Evolutionary conservation across 768 basidiomycete species (phyloP).

Genomic region (Lactifluus volemus): DNA sequence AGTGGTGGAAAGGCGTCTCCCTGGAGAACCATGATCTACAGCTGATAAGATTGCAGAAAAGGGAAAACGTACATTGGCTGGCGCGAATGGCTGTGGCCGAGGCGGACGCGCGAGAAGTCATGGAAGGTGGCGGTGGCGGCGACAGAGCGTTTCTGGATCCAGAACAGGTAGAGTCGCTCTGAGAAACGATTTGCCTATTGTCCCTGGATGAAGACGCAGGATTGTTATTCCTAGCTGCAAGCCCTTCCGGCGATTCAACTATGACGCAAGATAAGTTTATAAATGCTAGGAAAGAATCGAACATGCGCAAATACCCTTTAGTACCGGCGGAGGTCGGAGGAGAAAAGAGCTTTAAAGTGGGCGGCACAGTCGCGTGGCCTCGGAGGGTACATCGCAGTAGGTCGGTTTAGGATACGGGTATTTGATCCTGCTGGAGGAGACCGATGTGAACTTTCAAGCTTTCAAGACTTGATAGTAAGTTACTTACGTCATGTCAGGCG

Average conservation of each 20-base stretch:
- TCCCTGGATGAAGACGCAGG: neutral
- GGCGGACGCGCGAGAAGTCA: neutral
- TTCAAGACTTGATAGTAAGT: neutral
- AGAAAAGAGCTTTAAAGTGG: constrained; percentile 30
- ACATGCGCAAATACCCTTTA: constrained; percentile 26
- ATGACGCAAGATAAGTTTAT: neutral
- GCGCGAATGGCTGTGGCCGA: neutral
- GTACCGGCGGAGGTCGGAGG: constrained; percentile 21
- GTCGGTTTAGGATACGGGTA: constrained; percentile 33
- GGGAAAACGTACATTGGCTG: neutral
- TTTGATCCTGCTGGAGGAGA: constrained; percentile 23
- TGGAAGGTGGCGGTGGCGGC: neutral
- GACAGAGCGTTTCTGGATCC: neutral
- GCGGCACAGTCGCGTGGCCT: constrained; percentile 33
- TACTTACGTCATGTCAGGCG: neutral
- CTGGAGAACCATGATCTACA: neutral
- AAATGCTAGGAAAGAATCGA: neutral
- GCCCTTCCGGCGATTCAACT: constrained; percentile 16
- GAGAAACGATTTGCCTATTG: neutral
- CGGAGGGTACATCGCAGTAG: constrained; percentile 32
- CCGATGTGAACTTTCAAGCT: neutral
- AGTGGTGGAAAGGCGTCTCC: neutral
- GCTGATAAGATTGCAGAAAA: neutral
- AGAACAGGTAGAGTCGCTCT: neutral
- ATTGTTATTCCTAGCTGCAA: neutral